Conservation (phyloP, 202 grass and related monocot species). For the Schoenoplectus triqueter region DNA sequence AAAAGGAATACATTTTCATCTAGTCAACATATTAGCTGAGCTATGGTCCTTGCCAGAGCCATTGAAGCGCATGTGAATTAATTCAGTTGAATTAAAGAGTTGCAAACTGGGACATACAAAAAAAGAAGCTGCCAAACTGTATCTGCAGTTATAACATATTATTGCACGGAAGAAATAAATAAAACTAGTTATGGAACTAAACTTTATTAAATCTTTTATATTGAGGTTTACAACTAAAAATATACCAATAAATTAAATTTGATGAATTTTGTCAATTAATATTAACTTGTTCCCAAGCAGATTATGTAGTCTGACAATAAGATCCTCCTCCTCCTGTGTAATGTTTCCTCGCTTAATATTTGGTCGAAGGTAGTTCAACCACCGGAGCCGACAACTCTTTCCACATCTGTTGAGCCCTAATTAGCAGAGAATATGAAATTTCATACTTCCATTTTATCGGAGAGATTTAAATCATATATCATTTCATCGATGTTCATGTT, state of each 20-base stretch:
- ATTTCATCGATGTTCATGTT: neutral
- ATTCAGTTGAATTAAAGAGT: neutral
- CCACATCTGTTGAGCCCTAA: constrained; percentile 43
- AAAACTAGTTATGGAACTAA: too few species aligned
- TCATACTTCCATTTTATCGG: neutral
- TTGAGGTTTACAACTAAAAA: neutral
- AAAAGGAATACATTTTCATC: neutral
- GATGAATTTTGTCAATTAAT: neutral
- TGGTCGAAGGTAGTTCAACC: constrained; percentile 47
- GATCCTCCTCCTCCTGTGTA: constrained; percentile 42
- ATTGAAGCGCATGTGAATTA: neutral
- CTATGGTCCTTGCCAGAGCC: neutral
- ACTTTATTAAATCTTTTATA: neutral
- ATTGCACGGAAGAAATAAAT: too few species aligned
- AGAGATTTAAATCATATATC: neutral
- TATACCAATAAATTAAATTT: neutral
- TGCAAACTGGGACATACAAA: too few species aligned
- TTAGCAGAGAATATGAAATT: neutral
- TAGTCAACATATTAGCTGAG: neutral
- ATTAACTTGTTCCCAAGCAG: constrained; percentile 47
- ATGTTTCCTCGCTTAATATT: constrained; percentile 40
- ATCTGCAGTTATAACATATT: too few species aligned
- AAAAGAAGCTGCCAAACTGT: too few species aligned
- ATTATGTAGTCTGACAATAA: constrained; percentile 44
- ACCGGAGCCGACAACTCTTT: constrained; percentile 46